These are phyloP conservation scores for Selaginella moellendorffii DNA, from an alignment of 75 land plant species.

Conservation along the genomic window DNA sequence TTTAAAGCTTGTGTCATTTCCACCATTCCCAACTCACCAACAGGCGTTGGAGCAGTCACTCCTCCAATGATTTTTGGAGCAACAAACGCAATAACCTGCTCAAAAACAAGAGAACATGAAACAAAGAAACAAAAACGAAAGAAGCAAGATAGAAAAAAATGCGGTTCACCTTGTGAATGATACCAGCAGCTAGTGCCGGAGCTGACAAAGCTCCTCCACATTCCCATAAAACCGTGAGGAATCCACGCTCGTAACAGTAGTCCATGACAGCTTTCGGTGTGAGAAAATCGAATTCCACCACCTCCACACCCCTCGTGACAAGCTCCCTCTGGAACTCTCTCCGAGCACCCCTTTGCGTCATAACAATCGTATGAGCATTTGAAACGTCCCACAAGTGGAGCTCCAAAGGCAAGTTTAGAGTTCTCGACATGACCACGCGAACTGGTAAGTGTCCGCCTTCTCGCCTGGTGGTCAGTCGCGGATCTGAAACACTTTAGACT, in stretches of 20 bases:
- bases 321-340: constrained; percentile 62
- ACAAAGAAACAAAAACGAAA: background rate
- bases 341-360: constrained; percentile 82
- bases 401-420: constrained; percentile 69
- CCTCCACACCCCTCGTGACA: constrained; percentile 78
- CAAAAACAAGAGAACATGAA: background rate
- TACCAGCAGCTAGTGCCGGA: constrained; percentile 70
- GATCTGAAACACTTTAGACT: constrained; percentile 36
- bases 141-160: background rate
- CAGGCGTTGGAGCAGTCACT: constrained; percentile 78
- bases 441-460: constrained; percentile 81
- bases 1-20: constrained; percentile 92
- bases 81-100: constrained; percentile 88
- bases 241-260: constrained; percentile 87
- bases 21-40: constrained; percentile 94
- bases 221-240: constrained; percentile 84
- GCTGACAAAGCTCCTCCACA: constrained; percentile 91
- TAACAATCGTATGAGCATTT: constrained; percentile 70
- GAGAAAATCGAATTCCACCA: constrained; percentile 87
- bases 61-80: constrained; percentile 99
- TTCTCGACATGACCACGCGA: constrained; percentile 78
- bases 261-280: constrained; percentile 85
- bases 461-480: constrained; percentile 83
- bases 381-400: constrained; percentile 75
- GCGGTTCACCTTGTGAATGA: constrained; percentile 75